phyloP scores from a whole-genome alignment of 2,329 filamentous ascomycete species.

The Tolypocladium endophyticum region DNA sequence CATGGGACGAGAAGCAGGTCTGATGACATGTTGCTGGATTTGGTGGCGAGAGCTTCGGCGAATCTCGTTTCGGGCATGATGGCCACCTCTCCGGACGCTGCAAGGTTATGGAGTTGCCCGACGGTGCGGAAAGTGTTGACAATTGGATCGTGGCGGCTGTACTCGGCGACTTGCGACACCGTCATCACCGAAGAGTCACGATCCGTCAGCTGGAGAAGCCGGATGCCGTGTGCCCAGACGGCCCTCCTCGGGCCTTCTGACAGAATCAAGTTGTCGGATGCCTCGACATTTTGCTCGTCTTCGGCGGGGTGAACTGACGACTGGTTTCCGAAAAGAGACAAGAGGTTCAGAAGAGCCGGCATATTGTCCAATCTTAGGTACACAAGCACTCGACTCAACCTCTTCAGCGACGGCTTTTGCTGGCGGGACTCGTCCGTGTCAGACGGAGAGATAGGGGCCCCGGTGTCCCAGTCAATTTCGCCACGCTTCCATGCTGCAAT shows the following conservation, averaged over 20 bases:
- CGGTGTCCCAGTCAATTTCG: constrained; percentile 74
- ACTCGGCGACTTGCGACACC: constrained; percentile 71
- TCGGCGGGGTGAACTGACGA: constrained; percentile 4
- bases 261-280: background rate
- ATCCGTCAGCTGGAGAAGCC: constrained; percentile 78
- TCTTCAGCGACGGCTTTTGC: constrained; percentile 3
- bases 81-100: constrained; percentile 70
- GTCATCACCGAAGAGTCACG: constrained; percentile 94
- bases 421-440: constrained; percentile 5
- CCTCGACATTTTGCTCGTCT: constrained; percentile 8
- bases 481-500: constrained; percentile 56
- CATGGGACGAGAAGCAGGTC: constrained; percentile 80
- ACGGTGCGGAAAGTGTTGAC: constrained; percentile 88
- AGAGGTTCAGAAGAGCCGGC: constrained; percentile 69
- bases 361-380: constrained; percentile 80
- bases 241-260: constrained; percentile 1
- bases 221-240: constrained; percentile 71
- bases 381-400: constrained; percentile 58
- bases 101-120: constrained; percentile 71
- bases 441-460: constrained; percentile 6
- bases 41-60: constrained; percentile 62
- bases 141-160: constrained; percentile 65
- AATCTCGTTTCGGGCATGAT: constrained; percentile 71
- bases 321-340: constrained; percentile 61
- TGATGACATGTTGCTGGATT: constrained; percentile 57